Base-by-base conservation (phyloP, 2,329 filamentous ascomycete species). In the Basipetospora chlamydospora region DNA sequence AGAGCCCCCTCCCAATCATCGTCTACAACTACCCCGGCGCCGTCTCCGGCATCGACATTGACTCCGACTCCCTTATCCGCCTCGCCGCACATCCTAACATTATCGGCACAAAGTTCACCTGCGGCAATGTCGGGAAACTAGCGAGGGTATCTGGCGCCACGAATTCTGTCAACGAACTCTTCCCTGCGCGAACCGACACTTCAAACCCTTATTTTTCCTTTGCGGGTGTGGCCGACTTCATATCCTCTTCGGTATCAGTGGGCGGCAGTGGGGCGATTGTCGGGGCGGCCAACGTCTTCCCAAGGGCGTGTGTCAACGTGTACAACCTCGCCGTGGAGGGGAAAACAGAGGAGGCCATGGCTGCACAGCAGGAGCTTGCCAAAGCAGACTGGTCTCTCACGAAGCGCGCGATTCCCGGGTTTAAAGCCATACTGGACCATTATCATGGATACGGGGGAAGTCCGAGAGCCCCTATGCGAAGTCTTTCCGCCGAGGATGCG, bases 41-140 rank as follows among this genome's bases (percentile, higher is more conserved):
- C 5, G 42, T 43, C 2, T 42, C 45, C 0, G 45, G 46, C 3
- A 43, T 48, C 12, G 46, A 47, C 21, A 40, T 48, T 16, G 42
- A 45, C 37, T 48, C 46, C 1, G 46, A 47, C 7, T 36, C 42
- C 10, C 35, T 47, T 6, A 32, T 41, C 18, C 28, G 39, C 20
- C 53, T 74, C 21, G 61, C 77, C 21, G 69, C 71, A 3, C 59
- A 66, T 34, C 73, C 69, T 21, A 74, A 78, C 51, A 77, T 73
- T 66, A 64, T 65, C 6, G 69, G 69, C 25, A 77, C 75, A 36
- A 65, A 74, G 45, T 39, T 48, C 21, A 48, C 44, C 5, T 48
- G 69, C 66, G 37, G 73, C 67, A 22, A 67, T 75, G 46, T 67
- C 68, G 38, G 72, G 64, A 39, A 75, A 70, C 39, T 78, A 73